Evolutionary conservation across 2,329 filamentous ascomycete species (phyloP).

Genomic region (Aspergillus sp.): DNA sequence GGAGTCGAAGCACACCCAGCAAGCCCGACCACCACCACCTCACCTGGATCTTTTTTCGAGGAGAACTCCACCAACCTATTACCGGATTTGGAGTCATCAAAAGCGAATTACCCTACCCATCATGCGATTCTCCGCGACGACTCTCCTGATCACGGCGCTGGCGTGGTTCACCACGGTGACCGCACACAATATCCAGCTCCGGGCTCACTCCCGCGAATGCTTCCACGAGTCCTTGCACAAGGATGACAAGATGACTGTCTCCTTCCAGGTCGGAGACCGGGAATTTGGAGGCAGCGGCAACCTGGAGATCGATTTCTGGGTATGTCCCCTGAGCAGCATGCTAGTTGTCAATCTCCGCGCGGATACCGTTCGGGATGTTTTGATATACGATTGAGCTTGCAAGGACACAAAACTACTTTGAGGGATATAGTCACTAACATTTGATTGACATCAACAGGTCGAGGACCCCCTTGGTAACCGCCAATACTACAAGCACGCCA

Average conservation of each 20-base stretch:
- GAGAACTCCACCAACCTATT: background rate
- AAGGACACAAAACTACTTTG: background rate
- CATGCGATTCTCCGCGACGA: constrained; percentile 46
- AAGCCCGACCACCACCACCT: constrained; percentile 15
- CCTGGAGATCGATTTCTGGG: constrained; percentile 97
- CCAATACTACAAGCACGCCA: constrained; percentile 75
- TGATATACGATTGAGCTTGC: background rate
- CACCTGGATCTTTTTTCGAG: constrained; percentile 8
- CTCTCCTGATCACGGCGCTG: constrained; percentile 56
- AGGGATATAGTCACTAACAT: background rate
- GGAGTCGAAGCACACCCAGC: constrained; percentile 13
- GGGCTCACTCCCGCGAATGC: constrained; percentile 91
- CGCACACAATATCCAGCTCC: constrained; percentile 95
- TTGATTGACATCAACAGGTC: constrained; percentile 56
- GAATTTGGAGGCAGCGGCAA: constrained; percentile 95
- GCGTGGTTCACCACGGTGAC: constrained; percentile 61
- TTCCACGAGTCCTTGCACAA: constrained; percentile 92
- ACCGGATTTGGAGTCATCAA: background rate
- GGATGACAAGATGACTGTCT: constrained; percentile 98
- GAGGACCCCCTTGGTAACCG: constrained; percentile 74
- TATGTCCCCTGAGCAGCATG: constrained; percentile 51
- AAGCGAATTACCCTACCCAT: constrained; percentile 14
- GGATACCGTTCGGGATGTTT: background rate
- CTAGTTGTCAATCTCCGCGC: background rate
- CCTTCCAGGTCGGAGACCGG: constrained; percentile 94